These are phyloP conservation scores for Suhomyces kilbournensis DNA, from an alignment of 805 yeast genomes.

Conservation along the genomic window DNA sequence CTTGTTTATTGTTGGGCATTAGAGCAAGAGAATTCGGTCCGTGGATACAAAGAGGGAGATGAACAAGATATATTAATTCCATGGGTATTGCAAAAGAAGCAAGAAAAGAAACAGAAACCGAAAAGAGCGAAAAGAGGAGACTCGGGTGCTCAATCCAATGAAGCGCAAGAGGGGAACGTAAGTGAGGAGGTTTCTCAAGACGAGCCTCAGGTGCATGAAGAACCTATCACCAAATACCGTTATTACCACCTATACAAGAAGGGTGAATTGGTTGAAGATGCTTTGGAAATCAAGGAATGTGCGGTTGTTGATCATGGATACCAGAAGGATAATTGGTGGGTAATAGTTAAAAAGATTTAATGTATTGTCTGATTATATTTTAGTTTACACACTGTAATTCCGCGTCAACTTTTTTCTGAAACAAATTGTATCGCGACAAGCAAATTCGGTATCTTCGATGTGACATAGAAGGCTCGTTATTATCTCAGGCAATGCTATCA, in stretches of 20 bases:
- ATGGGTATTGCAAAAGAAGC: constrained; percentile 73
- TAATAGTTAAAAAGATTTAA: constrained; percentile 22
- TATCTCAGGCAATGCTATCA: constrained; percentile 22
- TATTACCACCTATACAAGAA: constrained; percentile 83
- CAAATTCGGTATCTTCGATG: neutral
- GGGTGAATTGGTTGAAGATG: constrained; percentile 80
- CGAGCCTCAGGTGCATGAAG: neutral
- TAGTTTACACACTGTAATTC: neutral
- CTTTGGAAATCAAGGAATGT: constrained; percentile 65
- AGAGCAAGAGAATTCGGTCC: constrained; percentile 81
- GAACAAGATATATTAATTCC: constrained; percentile 94
- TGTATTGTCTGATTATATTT: neutral
- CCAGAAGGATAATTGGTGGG: constrained; percentile 95
- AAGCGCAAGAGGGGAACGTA: constrained; percentile 4
- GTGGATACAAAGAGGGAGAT: constrained; percentile 90
- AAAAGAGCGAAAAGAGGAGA: constrained; percentile 7
- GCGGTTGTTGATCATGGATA: constrained; percentile 69
- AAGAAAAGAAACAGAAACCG: constrained; percentile 31
- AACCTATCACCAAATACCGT: constrained; percentile 58
- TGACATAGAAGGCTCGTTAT: neutral
- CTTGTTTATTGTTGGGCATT: constrained; percentile 95
- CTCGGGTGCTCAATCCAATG: neutral
- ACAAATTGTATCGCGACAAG: neutral
- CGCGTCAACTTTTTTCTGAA: neutral
- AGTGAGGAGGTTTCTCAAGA: constrained; percentile 4